Evolutionary conservation across 306 rosid species (phyloP), one percentile per base, ranked within the genome.

Genomic region (Medicago ruthenica): DNA sequence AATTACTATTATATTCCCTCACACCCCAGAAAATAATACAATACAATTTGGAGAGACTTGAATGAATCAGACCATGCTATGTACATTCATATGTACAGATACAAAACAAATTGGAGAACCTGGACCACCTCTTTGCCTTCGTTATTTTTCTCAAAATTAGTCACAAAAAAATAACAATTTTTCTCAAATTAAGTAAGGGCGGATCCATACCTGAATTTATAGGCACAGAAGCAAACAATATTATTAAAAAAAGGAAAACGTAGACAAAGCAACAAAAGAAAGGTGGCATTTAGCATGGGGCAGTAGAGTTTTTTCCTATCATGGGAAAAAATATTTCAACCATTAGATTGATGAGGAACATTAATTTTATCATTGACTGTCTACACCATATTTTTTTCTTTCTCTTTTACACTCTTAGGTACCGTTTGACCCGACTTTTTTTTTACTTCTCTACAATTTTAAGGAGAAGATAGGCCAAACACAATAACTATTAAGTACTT

Each of bases 61-160:
- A 79, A 71, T 67, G 76, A 79, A 64, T 15, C 39, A 65, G 15
- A 71, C 63, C 45, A 61, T 61, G 67, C 2, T 34, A 47, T 34
- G 17, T 69, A 50, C 40, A 22, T 44, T 59, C 51, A 80, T 20
- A 48, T 67, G 50, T 57, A 44, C 67, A 79, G 40, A 79, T 71
- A 71, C 76, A 79, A 27, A 75, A 68, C 66, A 75, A 74, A 47
- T 2, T 61, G 67, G 57, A 24, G 66, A 77, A 70, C 59, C 50
- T 80, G 83, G 83, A 80, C 76, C 80, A 74, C 76, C 63, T 37
- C 50, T 57, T 76, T 66, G 67, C 51, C 65, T 21, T 2, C 1
- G 9, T 66, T 73, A 72, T 4, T 73, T 65, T 73, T 73, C n/a
- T 74, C 15, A 31, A 74, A 61, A 61, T 45, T 45, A 36, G 60